Evolutionary conservation across 2,329 filamentous ascomycete species (phyloP), one percentile per base, ranked within the genome.

Genomic region (Fusarium nodosum): DNA sequence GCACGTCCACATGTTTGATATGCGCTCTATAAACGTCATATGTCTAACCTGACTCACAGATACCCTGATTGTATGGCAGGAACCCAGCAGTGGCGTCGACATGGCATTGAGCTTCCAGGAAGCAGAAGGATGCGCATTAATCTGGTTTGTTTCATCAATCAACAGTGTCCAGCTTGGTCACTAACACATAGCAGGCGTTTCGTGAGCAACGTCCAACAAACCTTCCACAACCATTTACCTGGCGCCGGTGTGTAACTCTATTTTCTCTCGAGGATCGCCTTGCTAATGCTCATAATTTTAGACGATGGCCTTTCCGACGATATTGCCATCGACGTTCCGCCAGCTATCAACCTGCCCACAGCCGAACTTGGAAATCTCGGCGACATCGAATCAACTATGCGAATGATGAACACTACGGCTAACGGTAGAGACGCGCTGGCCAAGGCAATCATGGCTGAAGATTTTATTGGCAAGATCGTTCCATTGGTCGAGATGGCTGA

Each of bases 61-160:
- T 79, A 99, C 96, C 5, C 88, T 99, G 65, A 98, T 99, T 67
- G 94, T 99, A 65, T 99, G 96, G 96, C 97, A 95, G 39, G 96
- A 98, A 78, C 88, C 90, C 6, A 81, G 78, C 63, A 96, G 90
- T 82, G 92, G 92, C 61, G 90, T 94, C 58, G 96, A 99, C 78
- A 98, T 99, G 96, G 96, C 96, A 44, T 87, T 99, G 68, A 97
- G 94, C 78, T 99, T 99, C 77, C 96, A 99, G 80, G 96, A 99
- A 82, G 91, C 94, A 4, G 96, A 98, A 72, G 96, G 95, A 46
- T 99, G 96, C 80, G 89, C 92, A 22, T 86, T 90, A 68, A 97
- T 99, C 79, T 99, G 96, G 96, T 97, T 75, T 78, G 83, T 78
- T 38, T 42, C 16, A 44, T 52, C 10, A 24, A 36, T 47, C 26